phyloP scores from a whole-genome alignment of 305 asterid genomes.

The Fraxinus baroniana region DNA sequence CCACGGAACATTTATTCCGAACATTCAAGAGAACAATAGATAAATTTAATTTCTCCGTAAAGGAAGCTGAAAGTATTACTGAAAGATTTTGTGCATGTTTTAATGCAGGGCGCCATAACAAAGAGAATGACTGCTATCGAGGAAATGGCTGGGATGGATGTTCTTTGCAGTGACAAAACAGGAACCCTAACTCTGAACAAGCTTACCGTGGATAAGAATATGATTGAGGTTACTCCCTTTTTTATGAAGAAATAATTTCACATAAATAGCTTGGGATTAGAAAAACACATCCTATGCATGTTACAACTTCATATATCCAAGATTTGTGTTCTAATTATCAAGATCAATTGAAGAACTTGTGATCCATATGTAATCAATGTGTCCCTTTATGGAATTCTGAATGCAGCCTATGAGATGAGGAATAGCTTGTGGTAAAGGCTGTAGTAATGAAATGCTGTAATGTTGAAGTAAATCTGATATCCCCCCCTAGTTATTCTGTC shows the following conservation, averaged over 20 bases:
- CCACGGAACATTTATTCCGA: background rate
- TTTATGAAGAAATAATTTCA: background rate
- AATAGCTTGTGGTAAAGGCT: background rate
- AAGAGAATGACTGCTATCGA: slow-evolving; percentile 77
- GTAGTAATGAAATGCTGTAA: background rate
- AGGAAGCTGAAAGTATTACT: background rate
- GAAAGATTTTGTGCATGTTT: background rate
- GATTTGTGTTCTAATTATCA: background rate
- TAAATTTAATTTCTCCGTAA: background rate
- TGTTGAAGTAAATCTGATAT: background rate
- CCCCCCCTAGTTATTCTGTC: background rate
- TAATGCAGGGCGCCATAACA: slow-evolving; percentile 65
- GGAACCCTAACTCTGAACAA: slow-evolving; percentile 72
- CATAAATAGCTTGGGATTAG: background rate
- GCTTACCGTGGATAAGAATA: slow-evolving; percentile 62
- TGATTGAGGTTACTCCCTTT: slow-evolving; percentile 44
- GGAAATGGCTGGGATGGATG: slow-evolving; percentile 82
- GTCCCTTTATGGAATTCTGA: background rate
- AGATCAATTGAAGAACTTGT: background rate
- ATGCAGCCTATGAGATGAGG: background rate
- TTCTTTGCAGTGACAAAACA: slow-evolving; percentile 71
- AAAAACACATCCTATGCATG: background rate
- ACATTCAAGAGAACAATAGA: background rate
- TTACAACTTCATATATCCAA: background rate
- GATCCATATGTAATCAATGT: background rate